These are phyloP conservation scores for Meyerozyma carpophila DNA, from an alignment of 1,139 yeast genomes.

Conservation along the genomic window DNA sequence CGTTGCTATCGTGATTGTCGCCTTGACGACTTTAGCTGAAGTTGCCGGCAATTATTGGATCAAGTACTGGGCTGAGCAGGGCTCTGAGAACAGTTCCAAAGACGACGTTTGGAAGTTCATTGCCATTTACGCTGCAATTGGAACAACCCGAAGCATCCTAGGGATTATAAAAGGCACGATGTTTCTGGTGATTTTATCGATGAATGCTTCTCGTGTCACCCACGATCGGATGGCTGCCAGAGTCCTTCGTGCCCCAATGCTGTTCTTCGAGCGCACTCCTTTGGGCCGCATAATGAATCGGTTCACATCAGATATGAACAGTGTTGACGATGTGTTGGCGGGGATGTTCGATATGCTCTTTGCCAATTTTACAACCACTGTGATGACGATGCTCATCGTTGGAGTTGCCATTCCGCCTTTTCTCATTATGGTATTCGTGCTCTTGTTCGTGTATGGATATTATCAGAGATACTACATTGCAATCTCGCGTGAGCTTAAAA, in stretches of 20 bases:
- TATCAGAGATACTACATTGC: constrained; percentile 50
- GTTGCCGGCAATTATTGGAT: constrained; percentile 50
- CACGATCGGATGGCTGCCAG: constrained; percentile 22
- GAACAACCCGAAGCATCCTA: constrained; percentile 19
- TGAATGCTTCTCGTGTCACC: constrained; percentile 18
- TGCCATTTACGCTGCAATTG: constrained; percentile 26
- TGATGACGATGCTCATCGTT: constrained; percentile 47
- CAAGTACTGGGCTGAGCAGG: constrained; percentile 54
- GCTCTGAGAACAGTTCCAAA: constrained; percentile 23
- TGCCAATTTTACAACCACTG: constrained; percentile 34
- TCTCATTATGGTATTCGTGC: constrained; percentile 31
- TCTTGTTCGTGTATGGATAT: constrained; percentile 43
- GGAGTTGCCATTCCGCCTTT: constrained; percentile 49
- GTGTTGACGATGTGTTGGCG: constrained; percentile 52
- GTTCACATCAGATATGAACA: constrained; percentile 66
- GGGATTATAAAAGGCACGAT: constrained; percentile 3
- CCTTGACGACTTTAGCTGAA: constrained; percentile 12
- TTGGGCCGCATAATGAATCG: constrained; percentile 32
- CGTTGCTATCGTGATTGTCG: constrained; percentile 9
- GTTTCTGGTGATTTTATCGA: constrained; percentile 14
- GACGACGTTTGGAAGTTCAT: constrained; percentile 17
- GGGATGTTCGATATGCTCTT: constrained; percentile 40
- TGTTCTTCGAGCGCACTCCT: constrained; percentile 26
- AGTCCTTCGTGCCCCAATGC: constrained; percentile 25
- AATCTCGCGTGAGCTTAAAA: constrained; percentile 51